phyloP scores from a whole-genome alignment of 129 eudicot species.

The Arctium minus region DNA sequence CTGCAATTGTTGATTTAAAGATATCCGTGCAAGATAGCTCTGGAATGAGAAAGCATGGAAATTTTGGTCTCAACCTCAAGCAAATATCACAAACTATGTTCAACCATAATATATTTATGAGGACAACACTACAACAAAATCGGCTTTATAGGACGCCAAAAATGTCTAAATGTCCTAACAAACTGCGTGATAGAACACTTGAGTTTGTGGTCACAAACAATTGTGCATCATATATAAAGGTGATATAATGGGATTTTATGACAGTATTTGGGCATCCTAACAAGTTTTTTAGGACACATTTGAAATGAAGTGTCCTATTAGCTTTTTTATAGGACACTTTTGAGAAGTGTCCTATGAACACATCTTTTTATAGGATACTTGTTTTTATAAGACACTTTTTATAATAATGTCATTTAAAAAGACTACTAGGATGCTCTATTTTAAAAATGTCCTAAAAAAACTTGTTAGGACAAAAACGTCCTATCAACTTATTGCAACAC shows the following conservation, averaged over 20 bases:
- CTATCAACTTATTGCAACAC: background rate
- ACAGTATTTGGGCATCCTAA: background rate
- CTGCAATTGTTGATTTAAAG: constrained; percentile 62
- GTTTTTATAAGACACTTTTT: background rate
- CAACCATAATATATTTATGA: background rate
- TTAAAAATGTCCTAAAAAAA: background rate
- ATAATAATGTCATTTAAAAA: background rate
- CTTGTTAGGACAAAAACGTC: background rate
- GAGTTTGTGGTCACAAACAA: background rate
- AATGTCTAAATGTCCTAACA: background rate
- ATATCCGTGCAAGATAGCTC: constrained; percentile 84
- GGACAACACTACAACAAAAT: background rate
- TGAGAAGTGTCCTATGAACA: background rate
- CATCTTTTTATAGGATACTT: background rate
- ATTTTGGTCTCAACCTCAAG: background rate
- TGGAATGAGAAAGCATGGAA: constrained; percentile 26
- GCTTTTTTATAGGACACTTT: background rate
- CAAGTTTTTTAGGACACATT: background rate
- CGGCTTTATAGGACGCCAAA: background rate
- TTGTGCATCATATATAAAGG: background rate
- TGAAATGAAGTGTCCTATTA: background rate
- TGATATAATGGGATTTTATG: background rate
- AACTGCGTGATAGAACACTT: background rate
- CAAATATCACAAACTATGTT: background rate
- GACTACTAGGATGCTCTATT: background rate